phyloP scores from a whole-genome alignment of 192 early-diverging fungal genomes.

The Piromyces sp. region DNA sequence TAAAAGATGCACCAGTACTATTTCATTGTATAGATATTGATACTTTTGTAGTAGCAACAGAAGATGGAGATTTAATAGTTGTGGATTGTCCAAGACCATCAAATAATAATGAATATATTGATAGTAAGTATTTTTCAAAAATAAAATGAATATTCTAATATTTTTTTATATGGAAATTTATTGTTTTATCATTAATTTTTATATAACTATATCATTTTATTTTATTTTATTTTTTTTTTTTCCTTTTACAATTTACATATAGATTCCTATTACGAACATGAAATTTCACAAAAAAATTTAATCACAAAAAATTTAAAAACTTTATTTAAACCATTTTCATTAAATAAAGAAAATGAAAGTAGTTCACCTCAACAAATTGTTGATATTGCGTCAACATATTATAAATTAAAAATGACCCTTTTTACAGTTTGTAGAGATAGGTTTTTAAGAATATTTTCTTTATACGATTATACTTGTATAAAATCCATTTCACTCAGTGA shows the following conservation, averaged over 20 bases:
- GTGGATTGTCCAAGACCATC: not conserved
- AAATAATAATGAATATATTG: not conserved
- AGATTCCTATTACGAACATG: not conserved
- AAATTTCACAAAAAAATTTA: not conserved
- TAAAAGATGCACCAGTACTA: not conserved
- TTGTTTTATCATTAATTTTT: too few species aligned
- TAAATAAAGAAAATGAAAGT: not conserved
- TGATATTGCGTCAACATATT: not conserved
- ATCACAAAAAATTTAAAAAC: not conserved
- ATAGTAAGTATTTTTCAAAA: not conserved
- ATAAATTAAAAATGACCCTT: not conserved
- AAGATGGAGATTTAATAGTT: not conserved
- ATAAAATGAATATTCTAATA: not conserved
- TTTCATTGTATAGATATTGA: not conserved
- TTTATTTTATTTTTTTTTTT: not conserved
- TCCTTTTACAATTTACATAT: not conserved
- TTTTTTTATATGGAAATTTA: not conserved
- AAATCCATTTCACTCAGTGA: not conserved
- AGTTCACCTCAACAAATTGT: not conserved
- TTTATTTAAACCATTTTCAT: not conserved
- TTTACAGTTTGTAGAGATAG: not conserved
- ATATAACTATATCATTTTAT: too few species aligned
- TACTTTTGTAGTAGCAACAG: not conserved
- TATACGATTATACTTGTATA: not conserved
- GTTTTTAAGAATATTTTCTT: not conserved